Conservation (phyloP, 1,284 basidiomycete genomes). For the Rhodotorula glutinis region DNA sequence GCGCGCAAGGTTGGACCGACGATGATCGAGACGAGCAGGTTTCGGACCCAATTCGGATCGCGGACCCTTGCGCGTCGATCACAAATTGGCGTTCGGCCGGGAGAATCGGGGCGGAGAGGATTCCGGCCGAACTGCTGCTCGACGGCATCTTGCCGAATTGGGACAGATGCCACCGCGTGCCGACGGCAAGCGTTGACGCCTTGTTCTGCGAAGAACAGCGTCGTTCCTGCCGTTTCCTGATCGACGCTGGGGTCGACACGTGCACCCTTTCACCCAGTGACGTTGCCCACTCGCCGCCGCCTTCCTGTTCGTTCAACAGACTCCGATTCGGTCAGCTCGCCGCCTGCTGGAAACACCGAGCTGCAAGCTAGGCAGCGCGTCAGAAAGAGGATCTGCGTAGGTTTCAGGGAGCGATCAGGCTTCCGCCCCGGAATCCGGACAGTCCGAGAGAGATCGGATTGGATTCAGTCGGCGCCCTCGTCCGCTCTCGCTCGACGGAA, state of each 20-base stretch:
- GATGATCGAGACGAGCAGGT: not conserved
- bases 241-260: not conserved
- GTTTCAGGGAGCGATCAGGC: too few relatives aligned
- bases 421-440: too few relatives aligned
- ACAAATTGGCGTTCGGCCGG: not conserved
- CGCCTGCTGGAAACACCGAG: not conserved
- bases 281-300: not conserved
- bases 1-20: too few relatives aligned
- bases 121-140: too few relatives aligned
- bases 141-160: not conserved
- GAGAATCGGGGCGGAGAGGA: not conserved
- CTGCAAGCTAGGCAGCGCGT: not conserved
- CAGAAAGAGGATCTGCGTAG: too few relatives aligned
- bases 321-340: not conserved
- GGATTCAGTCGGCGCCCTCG: too few relatives aligned
- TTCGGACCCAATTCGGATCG: not conserved
- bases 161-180: not conserved
- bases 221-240: not conserved
- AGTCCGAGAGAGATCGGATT: too few relatives aligned
- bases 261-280: not conserved
- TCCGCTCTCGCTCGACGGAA: too few relatives aligned
- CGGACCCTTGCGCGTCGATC: not conserved
- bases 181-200: not conserved
- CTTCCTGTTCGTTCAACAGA: slow-evolving; percentile 4
- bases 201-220: not conserved